Base-by-base conservation (phyloP, 805 yeast genomes). In the Metschnikowia vanudenii region DNA sequence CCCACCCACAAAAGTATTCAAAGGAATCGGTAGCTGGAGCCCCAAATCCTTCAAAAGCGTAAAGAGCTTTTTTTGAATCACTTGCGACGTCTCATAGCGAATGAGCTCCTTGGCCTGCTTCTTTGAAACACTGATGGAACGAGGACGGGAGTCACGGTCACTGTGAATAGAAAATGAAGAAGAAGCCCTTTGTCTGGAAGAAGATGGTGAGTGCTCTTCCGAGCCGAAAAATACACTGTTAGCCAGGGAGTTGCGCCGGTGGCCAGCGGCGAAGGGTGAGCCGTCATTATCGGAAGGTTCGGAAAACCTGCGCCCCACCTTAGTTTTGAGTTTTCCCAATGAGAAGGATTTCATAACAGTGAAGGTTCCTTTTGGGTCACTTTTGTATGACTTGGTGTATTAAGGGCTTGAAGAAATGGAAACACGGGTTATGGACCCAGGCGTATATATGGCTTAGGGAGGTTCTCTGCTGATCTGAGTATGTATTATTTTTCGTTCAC, bases 11-110 rank as follows among this genome's bases (percentile, higher is more conserved):
- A 61, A 52, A 1, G 69, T 59, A 39, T 62, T 64, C 39, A 71
- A 54, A 11, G 73, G 64, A 3, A 71, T 60, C 7, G 77, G 76
- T 32, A 54, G 58, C 49, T 71, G 75, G 24, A 71, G 56, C 1
- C 75, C 77, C 50, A 71, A 55, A 24, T 71, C 74, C 28, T 52
- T 58, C 28, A 72, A 57, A 18, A 55, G 51, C 16, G 54, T 50
- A 17, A 51, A 41, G 31, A 71, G 56, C 53, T 71, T 71, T 46
- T 65, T 68, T 60, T 53, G 64, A 30, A 68, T 60, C 26, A 71
- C 65, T 41, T 55, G 67, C 10, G 68, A 57, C 3, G 71, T 68
- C 51, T 69, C 75, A n/a, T 65, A 64, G 43, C 66, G 66, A 13
- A 71, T 66, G 17, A 71, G 63, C 39, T 66, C 70, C 43, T 65